These are phyloP conservation scores for Fraxinus americana DNA, from an alignment of 257 asterid genomes.

Conservation along the genomic window DNA sequence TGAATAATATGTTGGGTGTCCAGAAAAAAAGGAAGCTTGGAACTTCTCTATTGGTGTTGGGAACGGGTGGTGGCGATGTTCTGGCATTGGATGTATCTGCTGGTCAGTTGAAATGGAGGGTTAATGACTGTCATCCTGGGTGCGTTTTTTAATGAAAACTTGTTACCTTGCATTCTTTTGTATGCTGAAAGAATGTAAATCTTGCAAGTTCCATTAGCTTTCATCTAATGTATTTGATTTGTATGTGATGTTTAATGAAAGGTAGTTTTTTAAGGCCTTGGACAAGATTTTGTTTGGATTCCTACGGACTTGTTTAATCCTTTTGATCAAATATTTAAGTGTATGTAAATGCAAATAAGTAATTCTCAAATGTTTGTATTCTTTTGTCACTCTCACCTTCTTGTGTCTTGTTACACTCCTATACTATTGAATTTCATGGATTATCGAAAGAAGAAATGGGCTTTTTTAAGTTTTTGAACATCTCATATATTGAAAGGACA, in stretches of 20 bases:
- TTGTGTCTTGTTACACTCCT: neutral
- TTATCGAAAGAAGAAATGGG: neutral
- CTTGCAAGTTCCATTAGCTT: conserved; percentile 12
- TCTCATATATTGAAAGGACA: neutral
- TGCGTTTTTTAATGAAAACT: conserved; percentile 29
- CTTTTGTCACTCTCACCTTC: neutral
- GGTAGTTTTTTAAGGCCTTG: neutral
- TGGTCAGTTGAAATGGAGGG: conserved; percentile 90
- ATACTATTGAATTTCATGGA: neutral
- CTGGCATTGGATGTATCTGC: conserved; percentile 83
- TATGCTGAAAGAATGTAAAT: neutral
- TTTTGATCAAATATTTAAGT: neutral
- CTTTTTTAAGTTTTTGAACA: neutral
- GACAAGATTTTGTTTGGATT: neutral
- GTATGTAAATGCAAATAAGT: neutral
- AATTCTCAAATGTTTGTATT: neutral
- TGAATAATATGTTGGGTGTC: neutral
- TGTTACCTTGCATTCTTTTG: neutral
- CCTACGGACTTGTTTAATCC: neutral
- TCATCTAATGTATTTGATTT: neutral
- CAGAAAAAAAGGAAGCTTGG: conserved; percentile 92
- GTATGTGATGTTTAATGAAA: neutral
- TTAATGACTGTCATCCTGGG: conserved; percentile 92
- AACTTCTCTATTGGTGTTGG: conserved; percentile 71
- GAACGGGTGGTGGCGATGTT: conserved; percentile 95